A percentile compares a stretch with the other conserved stretches of the same genome.
phyloP scores from a whole-genome alignment of 192 early-diverging fungal species.

The Coemansia sp. region DNA sequence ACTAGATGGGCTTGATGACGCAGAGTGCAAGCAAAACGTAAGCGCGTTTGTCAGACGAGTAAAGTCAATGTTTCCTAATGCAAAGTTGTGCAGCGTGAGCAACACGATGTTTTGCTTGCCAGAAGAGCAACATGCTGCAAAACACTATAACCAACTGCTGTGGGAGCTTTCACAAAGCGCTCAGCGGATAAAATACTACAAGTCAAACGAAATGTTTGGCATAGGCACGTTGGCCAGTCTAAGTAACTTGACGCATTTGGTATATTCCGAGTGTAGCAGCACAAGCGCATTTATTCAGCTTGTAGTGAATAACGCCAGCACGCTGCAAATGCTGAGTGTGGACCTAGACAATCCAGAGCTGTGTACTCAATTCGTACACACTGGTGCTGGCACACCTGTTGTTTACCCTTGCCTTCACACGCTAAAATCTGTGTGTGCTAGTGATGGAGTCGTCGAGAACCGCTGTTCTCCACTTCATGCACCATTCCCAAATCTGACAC shows the following conservation, averaged over 20 bases:
- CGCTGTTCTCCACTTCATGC: not conserved
- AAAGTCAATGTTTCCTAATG: slow-evolving; percentile 21
- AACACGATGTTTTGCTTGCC: slow-evolving; percentile 12
- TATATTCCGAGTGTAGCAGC: slow-evolving; percentile 21
- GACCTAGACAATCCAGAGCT: slow-evolving; percentile 7
- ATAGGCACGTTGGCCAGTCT: not conserved
- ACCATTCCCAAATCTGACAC: not conserved
- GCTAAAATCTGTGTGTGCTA: not conserved
- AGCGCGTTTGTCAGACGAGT: not conserved
- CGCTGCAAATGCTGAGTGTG: slow-evolving; percentile 7
- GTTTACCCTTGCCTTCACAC: not conserved
- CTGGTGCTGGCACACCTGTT: not conserved
- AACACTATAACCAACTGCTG: slow-evolving; percentile 3
- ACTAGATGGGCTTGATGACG: not conserved
- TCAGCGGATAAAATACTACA: slow-evolving; percentile 7
- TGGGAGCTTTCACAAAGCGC: slow-evolving; percentile 1
- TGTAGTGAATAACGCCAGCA: slow-evolving; percentile 8
- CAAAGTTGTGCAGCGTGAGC: not conserved
- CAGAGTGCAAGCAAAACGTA: not conserved
- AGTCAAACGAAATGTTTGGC: slow-evolving; percentile 2
- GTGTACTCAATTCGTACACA: not conserved
- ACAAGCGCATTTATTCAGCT: slow-evolving; percentile 11
- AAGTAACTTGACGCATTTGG: slow-evolving; percentile 7
- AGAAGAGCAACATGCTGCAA: not conserved
- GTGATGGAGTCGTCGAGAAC: not conserved